Conservation (phyloP, 495 filamentous ascomycete species). For the Annulohypoxylon moriforme region DNA sequence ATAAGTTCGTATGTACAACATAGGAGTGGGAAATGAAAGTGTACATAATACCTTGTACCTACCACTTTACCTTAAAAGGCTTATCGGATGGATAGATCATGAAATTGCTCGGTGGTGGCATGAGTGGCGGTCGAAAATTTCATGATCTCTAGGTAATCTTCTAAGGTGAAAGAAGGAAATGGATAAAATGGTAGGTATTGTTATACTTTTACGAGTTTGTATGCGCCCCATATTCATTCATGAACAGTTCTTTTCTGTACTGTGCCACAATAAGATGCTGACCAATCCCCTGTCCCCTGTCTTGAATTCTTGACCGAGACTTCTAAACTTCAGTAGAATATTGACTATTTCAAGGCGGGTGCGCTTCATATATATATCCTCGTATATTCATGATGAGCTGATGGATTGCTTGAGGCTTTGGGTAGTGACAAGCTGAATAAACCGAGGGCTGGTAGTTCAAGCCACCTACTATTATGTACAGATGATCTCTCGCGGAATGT, state of each 20-base stretch:
- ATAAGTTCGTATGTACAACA: conserved; percentile 34
- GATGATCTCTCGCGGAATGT: no score
- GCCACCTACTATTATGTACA: conserved; percentile 11
- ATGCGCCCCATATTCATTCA: conserved; percentile 10
- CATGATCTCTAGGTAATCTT: neutral
- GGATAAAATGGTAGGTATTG: neutral
- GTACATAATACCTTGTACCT: no score
- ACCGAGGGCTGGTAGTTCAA: conserved; percentile 13
- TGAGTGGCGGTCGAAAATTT: neutral
- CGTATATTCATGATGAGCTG: no score
- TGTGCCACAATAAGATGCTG: conserved; percentile 9
- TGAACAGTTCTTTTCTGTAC: conserved; percentile 3
- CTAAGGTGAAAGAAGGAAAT: neutral
- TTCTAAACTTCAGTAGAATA: neutral
- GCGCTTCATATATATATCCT: neutral
- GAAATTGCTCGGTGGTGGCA: neutral
- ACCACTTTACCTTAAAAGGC: neutral
- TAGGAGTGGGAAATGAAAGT: conserved; percentile 29
- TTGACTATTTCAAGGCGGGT: neutral
- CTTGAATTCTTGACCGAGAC: neutral
- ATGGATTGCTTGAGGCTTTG: conserved; percentile 16
- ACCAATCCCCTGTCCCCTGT: neutral
- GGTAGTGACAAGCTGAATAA: conserved; percentile 22
- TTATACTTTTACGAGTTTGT: neutral
- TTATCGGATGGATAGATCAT: neutral